Conservation (phyloP, 106 monocot genomes). For the Dendrobium officinale region DNA sequence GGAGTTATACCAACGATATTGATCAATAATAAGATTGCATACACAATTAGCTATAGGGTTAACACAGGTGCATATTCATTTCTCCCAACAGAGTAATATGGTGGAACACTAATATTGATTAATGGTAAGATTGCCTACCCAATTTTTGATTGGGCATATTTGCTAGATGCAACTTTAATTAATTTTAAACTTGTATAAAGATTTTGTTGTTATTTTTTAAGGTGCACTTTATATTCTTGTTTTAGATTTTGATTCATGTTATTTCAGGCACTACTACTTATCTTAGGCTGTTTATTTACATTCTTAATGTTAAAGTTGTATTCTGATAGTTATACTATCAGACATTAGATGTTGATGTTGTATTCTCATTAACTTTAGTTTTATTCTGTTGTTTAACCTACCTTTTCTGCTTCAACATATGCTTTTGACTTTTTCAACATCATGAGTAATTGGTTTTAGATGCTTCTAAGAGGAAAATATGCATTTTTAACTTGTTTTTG, state of each 20-base stretch:
- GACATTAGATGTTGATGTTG: neutral
- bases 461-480: neutral
- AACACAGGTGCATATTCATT: too few species aligned
- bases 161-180: neutral
- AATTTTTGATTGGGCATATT: neutral
- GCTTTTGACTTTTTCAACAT: neutral
- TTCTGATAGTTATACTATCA: neutral
- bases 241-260: neutral
- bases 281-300: neutral
- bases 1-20: too few species aligned
- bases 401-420: neutral
- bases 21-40: too few species aligned
- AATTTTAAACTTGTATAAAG: neutral
- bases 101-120: neutral
- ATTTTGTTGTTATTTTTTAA: neutral
- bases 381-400: neutral
- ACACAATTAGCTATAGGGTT: too few species aligned
- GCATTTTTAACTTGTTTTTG: neutral
- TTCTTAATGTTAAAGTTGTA: neutral
- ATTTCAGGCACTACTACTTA: neutral
- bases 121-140: neutral
- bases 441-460: neutral
- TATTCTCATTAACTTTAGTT: neutral
- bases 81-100: too few species aligned
- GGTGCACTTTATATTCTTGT: neutral